A percentile compares a stretch with the other conserved stretches of the same genome.
Evolutionary conservation across 352 stramenopile genomes (phyloP).

Genomic region (Bremia lactucae): DNA sequence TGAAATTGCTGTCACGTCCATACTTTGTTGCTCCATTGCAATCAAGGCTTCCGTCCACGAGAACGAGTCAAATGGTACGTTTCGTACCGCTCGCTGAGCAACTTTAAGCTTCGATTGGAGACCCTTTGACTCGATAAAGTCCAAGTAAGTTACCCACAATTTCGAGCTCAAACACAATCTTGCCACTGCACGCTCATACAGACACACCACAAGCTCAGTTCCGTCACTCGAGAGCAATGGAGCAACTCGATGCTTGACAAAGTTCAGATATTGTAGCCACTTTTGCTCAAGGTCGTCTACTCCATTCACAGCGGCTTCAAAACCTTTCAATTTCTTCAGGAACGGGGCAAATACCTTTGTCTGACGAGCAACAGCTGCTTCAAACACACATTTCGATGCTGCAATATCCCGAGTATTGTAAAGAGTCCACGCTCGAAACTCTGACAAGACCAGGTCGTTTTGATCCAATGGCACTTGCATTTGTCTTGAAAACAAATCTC

Average conservation of each 20-base stretch:
- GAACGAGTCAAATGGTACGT: slow-evolving; percentile 55
- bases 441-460: slow-evolving; percentile 65
- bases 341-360: slow-evolving; percentile 31
- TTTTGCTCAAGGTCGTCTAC: slow-evolving; percentile 13
- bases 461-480: slow-evolving; percentile 53
- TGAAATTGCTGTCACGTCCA: slow-evolving; percentile 7
- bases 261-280: slow-evolving; percentile 62
- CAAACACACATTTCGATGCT: slow-evolving; percentile 8
- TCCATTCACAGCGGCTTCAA: slow-evolving; percentile 22
- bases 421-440: slow-evolving; percentile 57
- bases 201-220: slow-evolving; percentile 23
- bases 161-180: slow-evolving; percentile 42
- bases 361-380: slow-evolving; percentile 25
- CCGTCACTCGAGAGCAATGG: slow-evolving; percentile 19
- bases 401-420: slow-evolving; percentile 40
- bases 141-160: slow-evolving; percentile 49
- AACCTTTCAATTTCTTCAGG: slow-evolving; percentile 55
- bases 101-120: slow-evolving; percentile 8
- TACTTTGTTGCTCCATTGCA: slow-evolving; percentile 28
- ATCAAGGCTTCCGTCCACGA: slow-evolving; percentile 47
- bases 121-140: slow-evolving; percentile 19
- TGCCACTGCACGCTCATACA: slow-evolving; percentile 48
- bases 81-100: slow-evolving; percentile 36
- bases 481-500: slow-evolving; percentile 38
- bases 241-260: slow-evolving; percentile 37